Percentiles rank a stretch among this genome's conserved stretches.
phyloP scores from a whole-genome alignment of 257 asterid species.

The Solanum verrucosum region DNA sequence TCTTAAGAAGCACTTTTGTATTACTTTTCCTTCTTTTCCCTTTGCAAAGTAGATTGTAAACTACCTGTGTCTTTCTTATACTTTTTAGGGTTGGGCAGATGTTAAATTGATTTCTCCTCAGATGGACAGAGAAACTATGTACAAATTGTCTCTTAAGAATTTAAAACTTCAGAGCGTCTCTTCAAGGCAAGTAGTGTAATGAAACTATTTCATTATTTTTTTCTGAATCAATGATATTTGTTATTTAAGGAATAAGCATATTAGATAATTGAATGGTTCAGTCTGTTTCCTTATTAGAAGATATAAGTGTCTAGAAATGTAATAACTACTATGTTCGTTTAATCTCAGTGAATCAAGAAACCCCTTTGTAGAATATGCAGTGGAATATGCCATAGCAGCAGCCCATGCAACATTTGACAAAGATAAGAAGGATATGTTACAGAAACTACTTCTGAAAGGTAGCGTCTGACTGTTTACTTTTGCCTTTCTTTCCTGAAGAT shows the following conservation, averaged over 20 bases:
- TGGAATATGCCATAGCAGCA: constrained; percentile 83
- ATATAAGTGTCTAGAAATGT: background rate
- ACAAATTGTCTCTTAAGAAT: constrained; percentile 61
- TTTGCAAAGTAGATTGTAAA: background rate
- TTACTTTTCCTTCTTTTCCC: background rate
- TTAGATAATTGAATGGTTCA: background rate
- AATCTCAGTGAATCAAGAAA: constrained; percentile 74
- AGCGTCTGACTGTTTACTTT: constrained; percentile 14
- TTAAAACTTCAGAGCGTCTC: constrained; percentile 51
- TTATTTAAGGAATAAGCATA: background rate
- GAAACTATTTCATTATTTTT: background rate
- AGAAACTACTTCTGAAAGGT: constrained; percentile 76
- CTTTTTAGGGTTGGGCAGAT: constrained; percentile 69
- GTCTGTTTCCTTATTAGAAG: background rate
- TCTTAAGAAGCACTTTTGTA: background rate
- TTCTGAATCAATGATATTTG: background rate
- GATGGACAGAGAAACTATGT: constrained; percentile 82
- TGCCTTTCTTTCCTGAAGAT: constrained; percentile 8
- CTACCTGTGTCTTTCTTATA: background rate
- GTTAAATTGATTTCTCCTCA: constrained; percentile 94
- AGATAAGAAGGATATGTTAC: constrained; percentile 49
- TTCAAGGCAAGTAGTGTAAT: constrained; percentile 34
- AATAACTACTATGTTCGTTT: constrained; percentile 13
- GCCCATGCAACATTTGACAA: constrained; percentile 56
- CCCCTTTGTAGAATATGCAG: constrained; percentile 85